Percentiles rank a stretch among this genome's conserved stretches.
phyloP scores from a whole-genome alignment of 2,329 filamentous ascomycete genomes.

The Aspergillus japonicus region DNA sequence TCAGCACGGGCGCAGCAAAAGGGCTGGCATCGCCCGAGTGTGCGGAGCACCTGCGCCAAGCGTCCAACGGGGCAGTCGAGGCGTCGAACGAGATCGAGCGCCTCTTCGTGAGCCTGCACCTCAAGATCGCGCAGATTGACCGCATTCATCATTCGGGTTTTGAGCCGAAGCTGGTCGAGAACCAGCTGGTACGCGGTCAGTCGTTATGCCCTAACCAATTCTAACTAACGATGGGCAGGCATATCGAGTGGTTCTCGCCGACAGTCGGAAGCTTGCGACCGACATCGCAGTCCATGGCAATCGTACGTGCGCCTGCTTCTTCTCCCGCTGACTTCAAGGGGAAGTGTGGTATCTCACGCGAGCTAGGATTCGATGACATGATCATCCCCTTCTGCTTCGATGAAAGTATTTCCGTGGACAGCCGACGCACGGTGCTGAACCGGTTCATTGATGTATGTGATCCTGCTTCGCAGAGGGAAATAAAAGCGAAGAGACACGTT shows the following conservation, averaged over 20 bases:
- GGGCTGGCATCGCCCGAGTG: not conserved
- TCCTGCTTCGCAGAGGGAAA: too few species aligned
- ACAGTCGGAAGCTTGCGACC: not conserved
- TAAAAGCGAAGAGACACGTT: too few species aligned
- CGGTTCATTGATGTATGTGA: not conserved
- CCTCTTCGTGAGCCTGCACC: not conserved
- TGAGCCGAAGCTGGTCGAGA: not conserved
- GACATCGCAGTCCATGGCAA: not conserved
- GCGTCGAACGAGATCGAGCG: not conserved
- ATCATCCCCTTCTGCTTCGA: conserved; percentile 1
- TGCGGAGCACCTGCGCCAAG: not conserved
- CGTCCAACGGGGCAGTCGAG: not conserved
- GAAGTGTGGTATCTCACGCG: not conserved
- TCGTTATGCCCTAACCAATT: not conserved
- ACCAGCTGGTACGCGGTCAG: not conserved
- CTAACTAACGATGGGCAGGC: not conserved
- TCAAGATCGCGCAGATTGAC: conserved; percentile 5
- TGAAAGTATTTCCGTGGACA: not conserved
- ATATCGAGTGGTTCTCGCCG: not conserved
- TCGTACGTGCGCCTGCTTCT: not conserved
- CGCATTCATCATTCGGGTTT: not conserved
- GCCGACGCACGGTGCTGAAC: not conserved
- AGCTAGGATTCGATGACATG: not conserved
- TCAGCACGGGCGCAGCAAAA: not conserved
- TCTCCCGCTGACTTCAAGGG: too few species aligned